phyloP scores from a whole-genome alignment of 345 rosid genomes.

The Eucalyptus caleyi region DNA sequence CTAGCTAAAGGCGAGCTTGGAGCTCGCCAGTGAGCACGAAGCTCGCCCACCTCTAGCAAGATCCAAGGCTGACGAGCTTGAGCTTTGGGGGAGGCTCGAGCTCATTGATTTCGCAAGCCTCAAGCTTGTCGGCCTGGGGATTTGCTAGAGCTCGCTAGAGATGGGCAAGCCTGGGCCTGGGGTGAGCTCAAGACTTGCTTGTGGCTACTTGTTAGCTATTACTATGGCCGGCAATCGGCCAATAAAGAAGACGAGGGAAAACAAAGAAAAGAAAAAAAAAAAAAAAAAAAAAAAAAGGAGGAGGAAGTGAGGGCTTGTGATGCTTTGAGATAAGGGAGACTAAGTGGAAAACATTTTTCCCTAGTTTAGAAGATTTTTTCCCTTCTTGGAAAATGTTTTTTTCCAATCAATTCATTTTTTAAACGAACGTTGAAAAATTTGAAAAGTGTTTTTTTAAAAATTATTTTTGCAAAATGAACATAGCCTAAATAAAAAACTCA shows the following conservation, averaged over 20 bases:
- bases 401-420: no score
- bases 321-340: accelerated
- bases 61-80: accelerated
- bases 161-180: accelerated
- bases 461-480: accelerated
- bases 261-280: no score
- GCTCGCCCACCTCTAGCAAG: no score
- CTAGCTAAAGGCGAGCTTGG: no score
- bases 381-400: no score
- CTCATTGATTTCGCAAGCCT: accelerated
- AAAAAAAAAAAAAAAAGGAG: accelerated
- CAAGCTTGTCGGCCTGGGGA: accelerated
- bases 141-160: accelerated
- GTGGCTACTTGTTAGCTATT: accelerated
- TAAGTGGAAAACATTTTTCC: no score
- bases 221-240: no score
- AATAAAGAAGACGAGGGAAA: no score
- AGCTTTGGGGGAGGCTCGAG: no score
- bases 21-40: accelerated
- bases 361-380: no score
- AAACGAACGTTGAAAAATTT: accelerated
- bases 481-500: background rate
- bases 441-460: accelerated
- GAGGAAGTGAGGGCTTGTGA: no score
- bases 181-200: no score